Conservation (phyloP, 768 basidiomycete genomes). For the Trametes elegans region DNA sequence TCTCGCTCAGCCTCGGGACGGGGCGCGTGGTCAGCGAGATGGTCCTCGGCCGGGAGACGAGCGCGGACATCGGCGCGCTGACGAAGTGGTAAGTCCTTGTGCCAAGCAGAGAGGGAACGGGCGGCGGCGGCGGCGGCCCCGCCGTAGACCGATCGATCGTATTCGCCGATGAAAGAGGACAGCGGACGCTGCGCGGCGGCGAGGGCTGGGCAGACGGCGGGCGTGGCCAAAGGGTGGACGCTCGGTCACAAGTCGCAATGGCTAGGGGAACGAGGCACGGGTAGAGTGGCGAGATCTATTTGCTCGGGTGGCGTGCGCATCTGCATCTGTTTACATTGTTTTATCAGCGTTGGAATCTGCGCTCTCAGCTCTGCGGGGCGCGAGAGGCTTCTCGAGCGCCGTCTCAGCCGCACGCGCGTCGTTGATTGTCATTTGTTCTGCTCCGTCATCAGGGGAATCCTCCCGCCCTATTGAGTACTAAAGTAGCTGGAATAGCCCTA, state of each 20-base stretch:
- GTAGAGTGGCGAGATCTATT: background rate
- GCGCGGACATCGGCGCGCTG: slow-evolving; percentile 29
- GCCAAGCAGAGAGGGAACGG: background rate
- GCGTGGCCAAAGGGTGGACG: background rate
- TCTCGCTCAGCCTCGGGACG: slow-evolving; percentile 32
- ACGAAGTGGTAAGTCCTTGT: slow-evolving; percentile 25
- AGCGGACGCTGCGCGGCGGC: too few relatives aligned
- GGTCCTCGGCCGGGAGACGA: slow-evolving; percentile 27
- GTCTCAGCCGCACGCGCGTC: too few relatives aligned
- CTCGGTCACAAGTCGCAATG: background rate
- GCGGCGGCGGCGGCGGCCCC: too few relatives aligned
- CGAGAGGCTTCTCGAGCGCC: background rate
- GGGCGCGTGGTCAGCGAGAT: slow-evolving; percentile 32
- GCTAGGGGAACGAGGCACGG: background rate
- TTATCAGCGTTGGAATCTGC: too few relatives aligned
- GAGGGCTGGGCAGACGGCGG: background rate
- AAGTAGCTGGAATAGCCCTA: too few relatives aligned
- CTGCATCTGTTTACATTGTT: too few relatives aligned
- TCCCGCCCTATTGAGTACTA: background rate
- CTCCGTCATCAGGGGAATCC: background rate
- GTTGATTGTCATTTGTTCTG: too few relatives aligned
- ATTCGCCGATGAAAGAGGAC: too few relatives aligned
- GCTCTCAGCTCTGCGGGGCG: background rate
- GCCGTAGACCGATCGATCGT: too few relatives aligned
- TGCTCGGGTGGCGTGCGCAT: background rate